Evolutionary conservation across 306 rosid genomes (phyloP).

Genomic region (Vigna reflexopilosa): DNA sequence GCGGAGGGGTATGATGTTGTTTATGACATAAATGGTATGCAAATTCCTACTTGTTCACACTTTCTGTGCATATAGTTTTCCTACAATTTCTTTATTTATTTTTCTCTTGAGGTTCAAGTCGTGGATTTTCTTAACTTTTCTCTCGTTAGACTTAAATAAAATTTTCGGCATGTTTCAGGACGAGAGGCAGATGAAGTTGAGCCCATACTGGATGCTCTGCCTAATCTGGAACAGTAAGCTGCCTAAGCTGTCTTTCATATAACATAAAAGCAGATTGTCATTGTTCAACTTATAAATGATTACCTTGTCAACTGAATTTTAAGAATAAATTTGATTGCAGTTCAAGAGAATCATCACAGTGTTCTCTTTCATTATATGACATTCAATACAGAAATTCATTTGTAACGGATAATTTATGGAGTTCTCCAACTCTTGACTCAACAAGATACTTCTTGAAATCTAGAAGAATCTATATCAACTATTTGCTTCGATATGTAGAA

Average conservation of each 20-base stretch:
- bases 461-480: neutral
- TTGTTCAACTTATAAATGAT: neutral
- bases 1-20: constrained; percentile 90
- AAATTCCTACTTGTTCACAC: constrained; percentile 16
- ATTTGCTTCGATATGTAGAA: neutral
- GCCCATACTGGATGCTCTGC: constrained; percentile 87
- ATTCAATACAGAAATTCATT: constrained; percentile 19
- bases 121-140: constrained; percentile 4
- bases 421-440: constrained; percentile 4
- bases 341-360: neutral
- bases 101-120: constrained; percentile 28
- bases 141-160: constrained; percentile 24
- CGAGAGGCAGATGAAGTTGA: constrained; percentile 90
- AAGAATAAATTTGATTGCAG: constrained; percentile 1
- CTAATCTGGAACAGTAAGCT: constrained; percentile 89
- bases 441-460: neutral
- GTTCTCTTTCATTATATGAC: neutral
- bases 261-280: neutral
- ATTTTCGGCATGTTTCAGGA: constrained; percentile 59
- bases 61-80: constrained; percentile 12
- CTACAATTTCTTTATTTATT: constrained; percentile 1
- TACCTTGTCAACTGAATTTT: constrained; percentile 14
- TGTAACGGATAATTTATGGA: neutral
- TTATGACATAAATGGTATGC: constrained; percentile 90
- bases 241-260: constrained; percentile 29